Conservation (phyloP, 2,329 filamentous ascomycete genomes). For the Chaetomiaceae sp. region DNA sequence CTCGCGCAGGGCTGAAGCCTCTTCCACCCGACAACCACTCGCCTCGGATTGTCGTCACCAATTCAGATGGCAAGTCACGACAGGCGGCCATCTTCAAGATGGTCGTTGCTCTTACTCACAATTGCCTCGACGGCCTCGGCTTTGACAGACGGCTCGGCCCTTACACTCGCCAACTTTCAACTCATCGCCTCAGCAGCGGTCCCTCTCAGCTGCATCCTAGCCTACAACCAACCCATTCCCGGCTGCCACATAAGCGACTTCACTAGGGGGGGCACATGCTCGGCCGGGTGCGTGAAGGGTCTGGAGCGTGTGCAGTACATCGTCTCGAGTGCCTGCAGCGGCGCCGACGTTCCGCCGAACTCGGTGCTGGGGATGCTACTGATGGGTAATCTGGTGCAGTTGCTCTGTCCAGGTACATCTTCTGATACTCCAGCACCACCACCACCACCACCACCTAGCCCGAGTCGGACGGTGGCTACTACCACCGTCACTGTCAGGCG, state of each 20-base stretch:
- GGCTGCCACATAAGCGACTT: constrained; percentile 36
- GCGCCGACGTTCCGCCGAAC: constrained; percentile 49
- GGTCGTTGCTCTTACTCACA: constrained; percentile 13
- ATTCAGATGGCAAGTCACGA: constrained; percentile 13
- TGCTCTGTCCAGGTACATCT: constrained; percentile 29
- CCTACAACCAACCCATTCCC: constrained; percentile 37
- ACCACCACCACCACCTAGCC: neutral
- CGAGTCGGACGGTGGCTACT: neutral
- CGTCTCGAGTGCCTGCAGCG: constrained; percentile 63
- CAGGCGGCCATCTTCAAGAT: neutral
- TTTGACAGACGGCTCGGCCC: no score
- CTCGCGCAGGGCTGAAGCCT: neutral
- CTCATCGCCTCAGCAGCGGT: constrained; percentile 33
- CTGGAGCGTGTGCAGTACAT: constrained; percentile 75
- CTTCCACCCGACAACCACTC: constrained; percentile 1
- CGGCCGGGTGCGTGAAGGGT: constrained; percentile 35
- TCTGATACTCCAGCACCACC: neutral
- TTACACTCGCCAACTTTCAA: constrained; percentile 37
- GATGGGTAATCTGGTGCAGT: constrained; percentile 31
- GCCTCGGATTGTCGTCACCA: neutral
- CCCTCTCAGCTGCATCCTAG: constrained; percentile 34
- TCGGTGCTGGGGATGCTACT: constrained; percentile 35
- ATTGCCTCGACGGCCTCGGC: constrained; percentile 25
- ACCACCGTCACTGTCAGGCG: constrained; percentile 2
- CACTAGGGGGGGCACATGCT: constrained; percentile 31